Evolutionary conservation across 1,284 basidiomycete species (phyloP), one percentile per base, ranked within the genome.

Genomic region (Puccinia coronata): DNA sequence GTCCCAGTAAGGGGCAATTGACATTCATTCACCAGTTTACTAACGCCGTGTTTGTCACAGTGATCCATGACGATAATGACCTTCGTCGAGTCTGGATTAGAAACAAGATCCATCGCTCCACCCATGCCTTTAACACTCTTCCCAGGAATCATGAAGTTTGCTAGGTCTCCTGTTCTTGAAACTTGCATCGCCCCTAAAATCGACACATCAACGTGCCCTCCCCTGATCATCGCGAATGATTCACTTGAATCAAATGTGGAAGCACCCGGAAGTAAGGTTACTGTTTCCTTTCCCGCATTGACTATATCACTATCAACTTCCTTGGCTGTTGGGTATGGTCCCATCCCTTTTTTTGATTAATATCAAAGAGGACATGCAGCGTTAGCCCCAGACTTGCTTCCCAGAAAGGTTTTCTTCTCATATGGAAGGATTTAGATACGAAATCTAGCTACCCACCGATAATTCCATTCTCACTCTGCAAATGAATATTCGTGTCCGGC

Each of bases 121-220:
- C 95, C 95, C 86, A 97, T 95, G 71, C 93, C 93, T 78, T 86
- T 85, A 57, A 86, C 84, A 84, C 85, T 92, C 83, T 28, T 95
- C 43, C 94, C 93, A 20, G 95, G 95, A 84, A 98, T 94, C 95
- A 97, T 98, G 86, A 94, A 98, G 88, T 98, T 98, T 73, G 96
- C 96, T 82, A 98, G 92, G 86, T 98, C 95, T 82, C 96, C 96
- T 31, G 91, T 91, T 83, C 92, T 91, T 1, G 94, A 94, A 72
- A 98, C 95, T 89, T 98, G 92, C 91, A 98, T 94, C 2, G 96
- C 95, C 63, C 91, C 91, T 28, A 92, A 91, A 86, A 98, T 96
- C 18, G 95, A 92, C 75, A 97, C 93, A 85, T 98, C 91, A 82
- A 98, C 91, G 87, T 98, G 96, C 14, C 96, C 96, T 72, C 86